A percentile compares a stretch with the other conserved stretches of the same genome.
Conservation (phyloP, 2,329 filamentous ascomycete genomes). For the Neoscytalidium dimidiatum region DNA sequence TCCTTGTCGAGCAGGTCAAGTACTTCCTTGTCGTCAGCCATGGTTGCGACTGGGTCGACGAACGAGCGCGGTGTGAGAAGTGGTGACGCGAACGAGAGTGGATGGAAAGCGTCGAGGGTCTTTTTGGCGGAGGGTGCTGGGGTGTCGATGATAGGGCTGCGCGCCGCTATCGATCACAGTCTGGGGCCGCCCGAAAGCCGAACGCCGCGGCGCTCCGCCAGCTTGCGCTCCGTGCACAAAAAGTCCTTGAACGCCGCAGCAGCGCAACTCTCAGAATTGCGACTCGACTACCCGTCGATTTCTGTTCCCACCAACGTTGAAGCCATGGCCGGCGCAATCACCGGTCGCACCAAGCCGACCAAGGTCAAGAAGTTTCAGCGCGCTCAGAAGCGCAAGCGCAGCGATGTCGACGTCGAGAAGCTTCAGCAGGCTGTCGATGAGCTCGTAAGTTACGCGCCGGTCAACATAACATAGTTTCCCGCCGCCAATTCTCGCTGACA, state of each 20-base stretch:
- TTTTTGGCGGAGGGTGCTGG: neutral
- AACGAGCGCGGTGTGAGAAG: neutral
- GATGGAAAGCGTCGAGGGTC: neutral
- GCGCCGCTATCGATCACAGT: conserved; percentile 4
- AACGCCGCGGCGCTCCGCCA: neutral
- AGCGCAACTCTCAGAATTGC: neutral
- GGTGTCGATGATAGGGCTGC: conserved; percentile 3
- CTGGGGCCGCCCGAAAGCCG: neutral
- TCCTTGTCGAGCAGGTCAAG: conserved; percentile 81
- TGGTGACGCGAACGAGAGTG: neutral
- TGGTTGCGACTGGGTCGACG: conserved; percentile 29
- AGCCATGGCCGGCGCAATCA: conserved; percentile 33
- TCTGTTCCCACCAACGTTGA: neutral
- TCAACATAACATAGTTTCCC: neutral
- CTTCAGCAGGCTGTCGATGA: conserved; percentile 46
- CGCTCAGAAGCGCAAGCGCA: conserved; percentile 57
- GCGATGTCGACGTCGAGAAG: conserved; percentile 51
- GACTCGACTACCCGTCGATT: neutral
- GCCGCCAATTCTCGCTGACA: conserved; percentile 22
- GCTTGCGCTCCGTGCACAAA: neutral
- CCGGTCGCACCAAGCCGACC: conserved; percentile 48
- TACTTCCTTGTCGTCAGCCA: conserved; percentile 52
- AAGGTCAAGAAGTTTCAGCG: conserved; percentile 59
- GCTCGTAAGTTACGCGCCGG: conserved; percentile 36
- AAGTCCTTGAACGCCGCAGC: conserved; percentile 14